phyloP scores from a whole-genome alignment of 2,329 filamentous ascomycete genomes.

The Dryadomyces quercivorus region DNA sequence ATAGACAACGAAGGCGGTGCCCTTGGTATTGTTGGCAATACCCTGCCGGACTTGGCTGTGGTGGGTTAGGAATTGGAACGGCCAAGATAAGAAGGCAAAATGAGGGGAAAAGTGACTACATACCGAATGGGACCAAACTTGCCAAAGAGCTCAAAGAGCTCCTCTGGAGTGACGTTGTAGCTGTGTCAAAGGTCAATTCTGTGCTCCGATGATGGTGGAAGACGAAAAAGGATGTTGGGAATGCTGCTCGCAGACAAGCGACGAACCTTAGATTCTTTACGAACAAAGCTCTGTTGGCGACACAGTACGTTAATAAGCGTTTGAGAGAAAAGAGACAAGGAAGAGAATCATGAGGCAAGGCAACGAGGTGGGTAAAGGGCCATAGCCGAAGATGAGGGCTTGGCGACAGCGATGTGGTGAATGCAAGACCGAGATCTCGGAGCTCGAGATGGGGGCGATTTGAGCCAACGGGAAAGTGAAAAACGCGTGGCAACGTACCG shows the following conservation, averaged over 20 bases:
- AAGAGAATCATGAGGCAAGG: neutral
- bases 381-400: too few relatives aligned
- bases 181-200: constrained; percentile 29
- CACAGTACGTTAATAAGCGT: constrained; percentile 5
- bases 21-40: constrained; percentile 94
- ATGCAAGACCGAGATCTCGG: too few relatives aligned
- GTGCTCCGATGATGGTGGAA: neutral
- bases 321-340: neutral
- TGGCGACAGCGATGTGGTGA: too few relatives aligned
- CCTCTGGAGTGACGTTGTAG: constrained; percentile 98
- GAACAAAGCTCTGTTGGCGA: constrained; percentile 75
- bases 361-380: neutral
- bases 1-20: constrained; percentile 98
- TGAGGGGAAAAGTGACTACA: constrained; percentile 18
- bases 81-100: neutral
- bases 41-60: constrained; percentile 92
- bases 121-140: constrained; percentile 95
- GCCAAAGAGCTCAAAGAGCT: constrained; percentile 96
- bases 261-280: constrained; percentile 97
- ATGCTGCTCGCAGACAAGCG: constrained; percentile 35
- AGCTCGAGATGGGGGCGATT: too few relatives aligned
- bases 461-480: neutral
- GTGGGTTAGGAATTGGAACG: constrained; percentile 5
- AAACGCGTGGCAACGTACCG: constrained; percentile 41
- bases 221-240: constrained; percentile 23